Base-by-base conservation (phyloP, 83 land plant species). In the Isoetes engelmannii region DNA sequence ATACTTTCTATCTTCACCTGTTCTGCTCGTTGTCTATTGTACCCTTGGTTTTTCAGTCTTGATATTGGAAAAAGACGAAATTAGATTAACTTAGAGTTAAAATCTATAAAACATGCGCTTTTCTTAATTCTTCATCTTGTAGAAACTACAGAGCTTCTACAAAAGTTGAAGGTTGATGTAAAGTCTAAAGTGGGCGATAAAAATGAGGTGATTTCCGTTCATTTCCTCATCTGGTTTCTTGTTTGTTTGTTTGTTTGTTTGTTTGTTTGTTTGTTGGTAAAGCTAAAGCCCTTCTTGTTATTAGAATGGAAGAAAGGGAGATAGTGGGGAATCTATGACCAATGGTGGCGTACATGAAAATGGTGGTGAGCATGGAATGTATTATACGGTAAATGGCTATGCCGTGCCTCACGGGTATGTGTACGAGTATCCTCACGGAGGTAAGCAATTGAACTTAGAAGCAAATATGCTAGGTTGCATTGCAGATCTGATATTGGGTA, bases 101-200 rank as follows among this genome's bases (percentile, higher is more conserved):
- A 28, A 28, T 0, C 2, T 28, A 28, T 28, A 28, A 28, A 28
- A 28, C 37, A 28, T 0, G 37, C 37, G 37, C 37, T 28, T 28
- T 28, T 28, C 37, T 44, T 45, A 8, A 8, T 43, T 57, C 45
- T 17, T 37, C 13, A 70, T 18, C 28, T 55, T 21, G 48, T 65
- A 77, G 80, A 77, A 54, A 75, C 72, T 64, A 69, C 70, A 66
- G 80, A 77, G 43, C 70, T 77, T 63, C 75, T 77, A 67, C 75
- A 77, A 60, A 67, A 65, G 49, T 63, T 77, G 63, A 65, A 77
- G 44, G 75, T 77, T 0, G 75, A 77, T 42, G 6, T 70, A 13
- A 63, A 58, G 42, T 54, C 18, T 8, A 19, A 49, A 49, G 44
- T 42, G 10, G 41, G 44, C 12, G 69, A 65, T 19, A 43, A 43